A percentile compares a stretch with the other conserved stretches of the same genome.
Evolutionary conservation across 2,329 filamentous ascomycete species (phyloP).

Genomic region (Beauveria rudraprayagi): DNA sequence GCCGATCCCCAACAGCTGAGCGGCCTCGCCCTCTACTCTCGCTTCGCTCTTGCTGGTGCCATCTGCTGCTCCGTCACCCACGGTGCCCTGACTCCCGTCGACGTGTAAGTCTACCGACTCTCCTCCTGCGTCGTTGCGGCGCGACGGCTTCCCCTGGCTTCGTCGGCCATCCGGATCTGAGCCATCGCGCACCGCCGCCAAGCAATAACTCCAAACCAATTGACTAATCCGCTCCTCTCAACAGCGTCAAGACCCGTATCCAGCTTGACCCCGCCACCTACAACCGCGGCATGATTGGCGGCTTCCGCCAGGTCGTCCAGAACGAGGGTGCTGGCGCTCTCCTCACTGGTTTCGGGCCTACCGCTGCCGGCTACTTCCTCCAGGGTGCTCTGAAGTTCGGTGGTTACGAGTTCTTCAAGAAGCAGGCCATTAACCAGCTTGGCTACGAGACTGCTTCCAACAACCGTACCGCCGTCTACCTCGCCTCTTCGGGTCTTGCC

Average conservation of each 20-base stretch:
- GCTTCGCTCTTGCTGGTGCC: conserved; percentile 95
- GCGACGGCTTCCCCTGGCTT: background rate
- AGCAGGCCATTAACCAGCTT: conserved; percentile 67
- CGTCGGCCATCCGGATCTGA: background rate
- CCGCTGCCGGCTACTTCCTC: conserved; percentile 76
- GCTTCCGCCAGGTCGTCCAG: conserved; percentile 69
- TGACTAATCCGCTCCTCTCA: conserved; percentile 13
- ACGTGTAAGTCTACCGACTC: conserved; percentile 73
- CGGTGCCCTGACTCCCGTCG: conserved; percentile 92
- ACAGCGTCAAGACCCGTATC: conserved; percentile 80
- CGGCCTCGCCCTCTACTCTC: conserved; percentile 71
- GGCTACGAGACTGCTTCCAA: conserved; percentile 63
- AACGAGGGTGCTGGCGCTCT: conserved; percentile 74
- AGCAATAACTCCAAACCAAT: background rate
- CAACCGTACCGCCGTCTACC: conserved; percentile 68
- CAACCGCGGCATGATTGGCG: conserved; percentile 73
- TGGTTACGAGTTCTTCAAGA: conserved; percentile 87
- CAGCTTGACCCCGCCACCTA: conserved; percentile 78
- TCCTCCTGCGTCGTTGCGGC: background rate
- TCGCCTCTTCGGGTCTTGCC: conserved; percentile 51
- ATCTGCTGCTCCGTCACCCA: conserved; percentile 98
- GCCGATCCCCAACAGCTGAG: conserved; percentile 34
- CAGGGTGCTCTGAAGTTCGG: conserved; percentile 84
- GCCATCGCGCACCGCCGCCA: background rate
- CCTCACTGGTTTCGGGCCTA: conserved; percentile 71